Evolutionary conservation across 306 rosid genomes (phyloP).

Genomic region (Aeschynomene evenia): DNA sequence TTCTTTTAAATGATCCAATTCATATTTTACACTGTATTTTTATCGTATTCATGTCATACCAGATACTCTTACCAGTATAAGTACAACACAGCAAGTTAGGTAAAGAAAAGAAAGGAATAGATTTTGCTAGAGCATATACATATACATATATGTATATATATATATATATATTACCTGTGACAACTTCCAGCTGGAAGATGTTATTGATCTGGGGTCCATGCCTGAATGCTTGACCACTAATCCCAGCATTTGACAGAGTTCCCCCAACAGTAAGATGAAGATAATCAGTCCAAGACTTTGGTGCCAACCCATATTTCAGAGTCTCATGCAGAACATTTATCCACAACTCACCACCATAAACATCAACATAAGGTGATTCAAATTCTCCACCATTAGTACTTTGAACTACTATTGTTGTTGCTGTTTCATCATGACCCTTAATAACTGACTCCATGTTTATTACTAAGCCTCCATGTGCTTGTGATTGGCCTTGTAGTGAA

Average conservation of each 20-base stretch:
- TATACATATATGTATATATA: too few species aligned
- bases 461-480: constrained; percentile 70
- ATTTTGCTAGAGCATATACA: constrained; percentile 12
- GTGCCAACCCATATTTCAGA: constrained; percentile 77
- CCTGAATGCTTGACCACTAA: constrained; percentile 91
- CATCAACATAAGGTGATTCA: constrained; percentile 73
- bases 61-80: too few species aligned
- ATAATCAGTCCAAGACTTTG: constrained; percentile 98
- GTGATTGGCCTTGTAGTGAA: constrained; percentile 86
- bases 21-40: too few species aligned
- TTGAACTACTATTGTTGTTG: constrained; percentile 51
- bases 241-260: constrained; percentile 90
- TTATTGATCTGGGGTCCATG: constrained; percentile 97
- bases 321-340: constrained; percentile 85
- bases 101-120: constrained; percentile 10
- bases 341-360: constrained; percentile 93
- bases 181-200: constrained; percentile 72
- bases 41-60: too few species aligned
- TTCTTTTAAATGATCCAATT: too few species aligned
- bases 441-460: constrained; percentile 79
- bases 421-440: constrained; percentile 36
- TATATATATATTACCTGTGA: constrained; percentile 98
- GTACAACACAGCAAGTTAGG: too few species aligned
- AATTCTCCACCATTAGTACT: constrained; percentile 47
- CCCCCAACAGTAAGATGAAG: constrained; percentile 95